Evolutionary conservation across 1,284 basidiomycete genomes (phyloP), one percentile per base, ranked within the genome.

Genomic region (Moesziomyces parantarcticus): DNA sequence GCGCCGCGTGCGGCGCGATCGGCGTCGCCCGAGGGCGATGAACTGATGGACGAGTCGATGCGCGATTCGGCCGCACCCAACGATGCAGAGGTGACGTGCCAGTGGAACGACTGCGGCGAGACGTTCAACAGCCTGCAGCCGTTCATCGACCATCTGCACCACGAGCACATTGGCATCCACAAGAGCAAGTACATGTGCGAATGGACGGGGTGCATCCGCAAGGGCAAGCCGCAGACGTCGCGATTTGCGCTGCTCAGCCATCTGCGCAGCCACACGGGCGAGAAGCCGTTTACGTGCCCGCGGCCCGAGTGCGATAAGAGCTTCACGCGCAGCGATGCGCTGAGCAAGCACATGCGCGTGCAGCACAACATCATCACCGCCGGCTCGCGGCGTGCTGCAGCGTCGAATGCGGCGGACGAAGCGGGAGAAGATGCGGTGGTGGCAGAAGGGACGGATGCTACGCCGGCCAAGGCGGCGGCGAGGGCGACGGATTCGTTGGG

Each of bases 291-390:
- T 78, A 90, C 88, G n/a, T 95, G 93, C 80, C 86, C 90, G 3
- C 85, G 88, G 64, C 90, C 92, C 92, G 93, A 94, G 85, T 95
- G 93, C 81, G 93, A 95, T 86, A 94, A 93, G 82, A 91, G 92
- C 0, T 95, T 95, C 83, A 94, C 93, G 5, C 91, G 93, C 34
- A 93, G 92, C 0, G 93, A 95, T 84, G 93, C 93, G 22, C 88
- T 94, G 16, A 91, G 91, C 18, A 95, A 95, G 80, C 93, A 95
- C 83, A 92, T 94, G 89, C 89, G 92, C 20, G 88, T 92, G 16
- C 92, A 93, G 80, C 93, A 95, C 85, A 89, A 79, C 42, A 79
- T 77, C 52, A 66, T 73, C 41, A 72, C 73, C 3, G 69, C 76
- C 4, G 74, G 78, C 3, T 72, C 58, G 4, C 43, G 65, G 13